phyloP scores from a whole-genome alignment of 2,329 filamentous ascomycete species.

The Xylaria sp. region DNA sequence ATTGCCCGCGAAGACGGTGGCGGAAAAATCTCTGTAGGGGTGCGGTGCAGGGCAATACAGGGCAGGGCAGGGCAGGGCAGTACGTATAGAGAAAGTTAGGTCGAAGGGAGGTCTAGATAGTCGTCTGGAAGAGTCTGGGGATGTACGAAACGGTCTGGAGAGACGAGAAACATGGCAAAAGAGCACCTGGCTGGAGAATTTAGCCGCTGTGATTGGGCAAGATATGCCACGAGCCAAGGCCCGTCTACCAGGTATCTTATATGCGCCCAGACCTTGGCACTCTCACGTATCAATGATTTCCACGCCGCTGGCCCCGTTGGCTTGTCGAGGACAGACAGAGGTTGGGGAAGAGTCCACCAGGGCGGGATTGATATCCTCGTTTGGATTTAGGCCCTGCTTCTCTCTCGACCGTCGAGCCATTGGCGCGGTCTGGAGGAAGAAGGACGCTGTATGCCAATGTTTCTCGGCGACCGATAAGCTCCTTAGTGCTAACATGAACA shows the following conservation, averaged over 20 bases:
- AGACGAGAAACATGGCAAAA: not conserved
- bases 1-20: conserved; percentile 18
- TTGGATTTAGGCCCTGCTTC: conserved; percentile 12
- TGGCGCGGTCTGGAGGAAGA: conserved; percentile 10
- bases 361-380: conserved; percentile 28
- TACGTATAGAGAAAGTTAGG: too few species aligned
- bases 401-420: conserved; percentile 14
- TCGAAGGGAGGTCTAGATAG: not conserved
- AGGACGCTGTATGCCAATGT: conserved; percentile 25
- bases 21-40: not conserved
- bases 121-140: not conserved
- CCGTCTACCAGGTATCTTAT: not conserved
- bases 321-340: not conserved
- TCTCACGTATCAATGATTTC: not conserved
- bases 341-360: conserved; percentile 3
- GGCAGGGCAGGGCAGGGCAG: not conserved
- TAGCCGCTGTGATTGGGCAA: conserved; percentile 1
- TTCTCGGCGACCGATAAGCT: conserved; percentile 35
- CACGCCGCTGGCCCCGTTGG: not conserved
- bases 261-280: conserved; percentile 33
- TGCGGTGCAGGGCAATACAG: not conserved
- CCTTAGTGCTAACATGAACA: conserved; percentile 1
- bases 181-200: conserved; percentile 8
- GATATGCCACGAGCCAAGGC: conserved; percentile 16
- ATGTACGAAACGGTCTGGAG: not conserved